Base-by-base conservation (phyloP, 148 eudicot species). In the Rhododendron ferrugineum region DNA sequence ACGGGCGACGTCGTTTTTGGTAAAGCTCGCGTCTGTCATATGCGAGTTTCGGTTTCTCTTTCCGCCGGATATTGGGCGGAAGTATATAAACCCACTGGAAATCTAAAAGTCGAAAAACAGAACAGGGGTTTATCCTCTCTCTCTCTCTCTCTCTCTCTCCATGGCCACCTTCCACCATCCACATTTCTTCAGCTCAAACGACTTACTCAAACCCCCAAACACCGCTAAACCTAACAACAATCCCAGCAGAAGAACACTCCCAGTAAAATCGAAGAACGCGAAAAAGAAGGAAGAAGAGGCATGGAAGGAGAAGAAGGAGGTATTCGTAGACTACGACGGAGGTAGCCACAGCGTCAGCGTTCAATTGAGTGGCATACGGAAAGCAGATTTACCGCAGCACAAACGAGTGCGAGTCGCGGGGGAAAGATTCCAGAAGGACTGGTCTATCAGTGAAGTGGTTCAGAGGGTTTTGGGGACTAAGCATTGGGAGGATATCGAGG, bases 361-460 rank as follows among this genome's bases (percentile, higher is more conserved):
- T 79, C 88, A 88, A 50, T 87, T 95, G 86, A 88, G 91, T 34
- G 99, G 99, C 10, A 74, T 95, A 72, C 89, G 93, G 72, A 93
- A 95, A 83, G 83, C 85, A 10, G 95, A 94, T 74, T 86, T 96
- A 3, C 91, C 98, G 10, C 90, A 87, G 83, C 91, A 92, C 28
- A 80, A 92, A 47, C 89, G 92, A 77, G 30, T 92, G 60, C 89
- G 93, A 73, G 93, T 96, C 47, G 79, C 92, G 22, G 88, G 90
- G 5, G 98, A 95, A 66, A 88, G 86, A 79, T 96, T 96, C 79
- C 99, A 96, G 93, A 95, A 94, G 86, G 98, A 96, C 42, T 95
- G 99, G 98, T 86, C 91, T 11, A 42, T 96, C 20, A 88, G 93
- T 9, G 93, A 96, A 78, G 89, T 96, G 75, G 97, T 92, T 81